These are phyloP conservation scores for Adansonia madagascariensis DNA, from an alignment of 441 rosid species.

Conservation along the genomic window DNA sequence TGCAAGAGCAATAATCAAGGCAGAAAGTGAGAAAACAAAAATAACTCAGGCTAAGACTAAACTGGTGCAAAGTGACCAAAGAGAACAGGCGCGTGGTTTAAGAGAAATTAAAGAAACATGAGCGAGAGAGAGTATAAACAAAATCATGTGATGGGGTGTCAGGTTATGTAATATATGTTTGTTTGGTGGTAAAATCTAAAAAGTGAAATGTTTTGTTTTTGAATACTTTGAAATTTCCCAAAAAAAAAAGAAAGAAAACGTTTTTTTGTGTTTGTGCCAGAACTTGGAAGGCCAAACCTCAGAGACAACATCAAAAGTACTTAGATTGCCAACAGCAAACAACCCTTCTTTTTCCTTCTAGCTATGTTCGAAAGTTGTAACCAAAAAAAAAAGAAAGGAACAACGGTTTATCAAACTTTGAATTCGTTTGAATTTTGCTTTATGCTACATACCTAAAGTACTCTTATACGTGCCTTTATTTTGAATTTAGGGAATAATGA, in stretches of 20 bases:
- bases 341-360: no score
- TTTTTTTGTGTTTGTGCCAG: constrained; percentile 21
- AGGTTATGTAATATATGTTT: constrained; percentile 25
- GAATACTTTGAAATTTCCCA: no score
- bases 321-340: background rate
- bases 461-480: constrained; percentile 2
- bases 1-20: constrained; percentile 32
- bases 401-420: background rate
- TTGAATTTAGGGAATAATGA: background rate
- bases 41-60: background rate
- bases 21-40: constrained; percentile 36
- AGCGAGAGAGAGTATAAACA: constrained; percentile 23
- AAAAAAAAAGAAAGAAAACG: no score
- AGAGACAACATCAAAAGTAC: background rate
- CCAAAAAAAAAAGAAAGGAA: background rate
- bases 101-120: constrained; percentile 32
- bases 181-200: constrained; percentile 17
- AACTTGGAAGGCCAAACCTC: constrained; percentile 26
- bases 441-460: background rate
- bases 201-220: background rate
- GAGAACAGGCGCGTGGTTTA: constrained; percentile 52
- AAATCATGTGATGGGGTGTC: constrained; percentile 70
- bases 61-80: constrained; percentile 23
- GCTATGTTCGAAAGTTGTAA: background rate
- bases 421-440: constrained; percentile 19